Percentiles rank a stretch among this genome's conserved stretches.
These are phyloP conservation scores for Yarrowia sp. DNA, from an alignment of 805 yeast species.

Conservation along the genomic window DNA sequence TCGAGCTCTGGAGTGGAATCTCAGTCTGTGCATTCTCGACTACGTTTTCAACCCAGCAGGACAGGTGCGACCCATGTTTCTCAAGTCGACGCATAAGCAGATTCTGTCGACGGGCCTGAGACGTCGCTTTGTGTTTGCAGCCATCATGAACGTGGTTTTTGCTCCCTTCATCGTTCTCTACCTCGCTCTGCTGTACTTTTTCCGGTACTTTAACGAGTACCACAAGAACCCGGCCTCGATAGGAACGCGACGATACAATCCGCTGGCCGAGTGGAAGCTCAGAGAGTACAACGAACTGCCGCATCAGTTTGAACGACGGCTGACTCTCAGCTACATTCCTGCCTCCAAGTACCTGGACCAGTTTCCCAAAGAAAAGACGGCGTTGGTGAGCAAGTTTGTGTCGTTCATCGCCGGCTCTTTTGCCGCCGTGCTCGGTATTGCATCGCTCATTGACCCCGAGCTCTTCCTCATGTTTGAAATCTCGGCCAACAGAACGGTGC, in stretches of 20 bases:
- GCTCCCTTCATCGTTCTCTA: slow-evolving; percentile 88
- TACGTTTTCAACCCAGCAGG: slow-evolving; percentile 85
- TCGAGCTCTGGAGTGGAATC: slow-evolving; percentile 91
- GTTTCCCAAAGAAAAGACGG: slow-evolving; percentile 82
- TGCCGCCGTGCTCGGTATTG: slow-evolving; percentile 82
- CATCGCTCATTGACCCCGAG: slow-evolving; percentile 85
- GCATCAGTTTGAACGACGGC: slow-evolving; percentile 81
- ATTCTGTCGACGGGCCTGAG: slow-evolving; percentile 71
- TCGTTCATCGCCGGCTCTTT: slow-evolving; percentile 87
- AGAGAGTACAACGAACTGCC: slow-evolving; percentile 93
- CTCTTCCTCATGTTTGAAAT: slow-evolving; percentile 88
- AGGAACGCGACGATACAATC: slow-evolving; percentile 87
- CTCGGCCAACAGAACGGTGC: slow-evolving; percentile 76
- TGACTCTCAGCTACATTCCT: slow-evolving; percentile 76
- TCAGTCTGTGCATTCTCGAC: slow-evolving; percentile 85
- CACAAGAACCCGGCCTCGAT: slow-evolving; percentile 85
- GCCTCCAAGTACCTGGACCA: slow-evolving; percentile 87
- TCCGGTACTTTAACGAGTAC: slow-evolving; percentile 91
- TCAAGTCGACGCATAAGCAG: slow-evolving; percentile 74
- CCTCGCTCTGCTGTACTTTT: slow-evolving; percentile 81
- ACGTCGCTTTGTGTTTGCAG: slow-evolving; percentile 86
- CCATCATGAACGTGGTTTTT: slow-evolving; percentile 77
- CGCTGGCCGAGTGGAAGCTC: slow-evolving; percentile 93
- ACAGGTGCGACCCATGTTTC: slow-evolving; percentile 72
- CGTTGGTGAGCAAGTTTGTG: slow-evolving; percentile 62